phyloP scores from a whole-genome alignment of 2,329 filamentous ascomycete genomes.

The Byssothecium circinans region DNA sequence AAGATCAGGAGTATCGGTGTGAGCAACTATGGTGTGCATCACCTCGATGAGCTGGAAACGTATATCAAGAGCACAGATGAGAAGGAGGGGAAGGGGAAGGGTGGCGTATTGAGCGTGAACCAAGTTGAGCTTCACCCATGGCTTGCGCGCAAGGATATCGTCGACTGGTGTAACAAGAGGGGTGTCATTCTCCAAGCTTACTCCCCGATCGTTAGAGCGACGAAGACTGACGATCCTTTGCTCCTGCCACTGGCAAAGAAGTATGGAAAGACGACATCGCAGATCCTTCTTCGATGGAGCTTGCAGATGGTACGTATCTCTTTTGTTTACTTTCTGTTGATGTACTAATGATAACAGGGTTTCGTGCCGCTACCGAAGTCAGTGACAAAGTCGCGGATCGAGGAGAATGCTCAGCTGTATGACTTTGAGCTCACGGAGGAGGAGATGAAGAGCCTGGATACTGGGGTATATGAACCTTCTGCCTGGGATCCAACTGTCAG shows the following conservation, averaged over 20 bases:
- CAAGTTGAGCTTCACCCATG: slow-evolving; percentile 87
- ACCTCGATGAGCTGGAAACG: slow-evolving; percentile 56
- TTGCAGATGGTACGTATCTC: slow-evolving; percentile 44
- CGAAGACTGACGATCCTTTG: slow-evolving; percentile 56
- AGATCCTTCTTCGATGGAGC: slow-evolving; percentile 64
- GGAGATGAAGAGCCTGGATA: slow-evolving; percentile 61
- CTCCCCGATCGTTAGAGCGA: slow-evolving; percentile 48
- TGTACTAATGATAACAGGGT: slow-evolving; percentile 43
- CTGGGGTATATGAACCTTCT: slow-evolving; percentile 58
- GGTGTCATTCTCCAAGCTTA: slow-evolving; percentile 53
- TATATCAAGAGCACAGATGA: slow-evolving; percentile 65
- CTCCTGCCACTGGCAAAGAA: slow-evolving; percentile 57
- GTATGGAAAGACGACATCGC: slow-evolving; percentile 59
- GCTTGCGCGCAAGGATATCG: slow-evolving; percentile 78
- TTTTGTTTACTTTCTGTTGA: slow-evolving; percentile 1
- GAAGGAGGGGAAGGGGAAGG: slow-evolving; percentile 63
- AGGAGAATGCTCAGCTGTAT: slow-evolving; percentile 62
- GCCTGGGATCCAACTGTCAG: slow-evolving; percentile 60
- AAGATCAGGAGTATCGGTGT: slow-evolving; percentile 58
- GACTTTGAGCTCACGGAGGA: slow-evolving; percentile 62
- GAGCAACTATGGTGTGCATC: slow-evolving; percentile 58
- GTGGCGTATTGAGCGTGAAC: slow-evolving; percentile 76
- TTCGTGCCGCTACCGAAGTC: slow-evolving; percentile 66
- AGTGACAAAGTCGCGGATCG: slow-evolving; percentile 60
- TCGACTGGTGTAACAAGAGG: slow-evolving; percentile 69